A percentile compares a stretch with the other conserved stretches of the same genome.
Conservation (phyloP, 495 filamentous ascomycete species). For the Apiosordaria backusii region DNA sequence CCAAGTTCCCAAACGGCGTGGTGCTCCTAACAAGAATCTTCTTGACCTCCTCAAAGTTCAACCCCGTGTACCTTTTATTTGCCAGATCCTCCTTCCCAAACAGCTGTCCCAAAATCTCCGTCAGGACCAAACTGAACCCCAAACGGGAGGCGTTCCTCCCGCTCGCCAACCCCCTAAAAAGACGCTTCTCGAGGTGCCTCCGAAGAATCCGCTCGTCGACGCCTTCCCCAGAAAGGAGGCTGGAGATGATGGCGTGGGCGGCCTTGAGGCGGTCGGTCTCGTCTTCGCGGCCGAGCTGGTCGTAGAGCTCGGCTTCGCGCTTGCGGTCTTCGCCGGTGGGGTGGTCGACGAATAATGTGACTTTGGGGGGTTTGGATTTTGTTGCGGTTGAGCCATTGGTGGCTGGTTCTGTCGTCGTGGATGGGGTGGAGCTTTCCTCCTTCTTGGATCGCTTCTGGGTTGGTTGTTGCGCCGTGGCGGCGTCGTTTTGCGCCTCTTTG, state of each 20-base stretch:
- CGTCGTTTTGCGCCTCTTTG: conserved; percentile 33
- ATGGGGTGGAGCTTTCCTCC: conserved; percentile 24
- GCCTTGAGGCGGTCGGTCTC: conserved; percentile 47
- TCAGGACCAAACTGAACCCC: conserved; percentile 87
- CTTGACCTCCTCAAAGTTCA: conserved; percentile 57
- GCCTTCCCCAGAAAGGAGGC: conserved; percentile 38
- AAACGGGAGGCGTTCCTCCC: conserved; percentile 82
- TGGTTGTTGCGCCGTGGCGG: conserved; percentile 23
- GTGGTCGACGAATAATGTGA: conserved; percentile 43
- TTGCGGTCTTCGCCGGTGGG: conserved; percentile 41
- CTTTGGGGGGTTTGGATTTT: conserved; percentile 24
- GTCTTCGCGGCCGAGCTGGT: conserved; percentile 51
- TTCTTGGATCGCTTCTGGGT: conserved; percentile 44
- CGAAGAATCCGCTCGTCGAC: conserved; percentile 45
- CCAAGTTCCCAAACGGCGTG: conserved; percentile 56
- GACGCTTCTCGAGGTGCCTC: conserved; percentile 55
- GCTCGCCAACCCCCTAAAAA: conserved; percentile 87
- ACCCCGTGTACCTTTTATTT: conserved; percentile 41
- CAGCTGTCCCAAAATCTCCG: conserved; percentile 71
- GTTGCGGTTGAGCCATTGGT: conserved; percentile 24
- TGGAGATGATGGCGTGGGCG: conserved; percentile 47
- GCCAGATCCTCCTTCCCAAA: conserved; percentile 45
- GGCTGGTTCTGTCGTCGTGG: conserved; percentile 4
- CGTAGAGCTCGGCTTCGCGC: conserved; percentile 50
- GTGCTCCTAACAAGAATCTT: conserved; percentile 67